phyloP scores from a whole-genome alignment of 306 rosid genomes.

The Bauhinia variegata region DNA sequence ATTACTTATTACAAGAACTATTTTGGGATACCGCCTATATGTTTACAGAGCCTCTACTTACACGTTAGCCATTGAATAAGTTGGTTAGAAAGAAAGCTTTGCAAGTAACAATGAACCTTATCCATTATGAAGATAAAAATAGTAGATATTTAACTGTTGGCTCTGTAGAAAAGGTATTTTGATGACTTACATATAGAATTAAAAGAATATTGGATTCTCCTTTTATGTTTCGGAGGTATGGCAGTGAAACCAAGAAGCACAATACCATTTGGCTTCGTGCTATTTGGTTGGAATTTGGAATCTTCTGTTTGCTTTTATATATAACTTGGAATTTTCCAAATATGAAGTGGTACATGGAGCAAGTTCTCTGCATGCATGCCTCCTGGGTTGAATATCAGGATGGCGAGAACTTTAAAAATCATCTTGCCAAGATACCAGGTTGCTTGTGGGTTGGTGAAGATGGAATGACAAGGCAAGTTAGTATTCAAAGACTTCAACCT shows the following conservation, averaged over 20 bases:
- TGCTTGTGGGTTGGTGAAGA: slow-evolving; percentile 51
- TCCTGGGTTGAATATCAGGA: slow-evolving; percentile 51
- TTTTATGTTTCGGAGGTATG: no score
- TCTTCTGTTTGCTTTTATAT: no score
- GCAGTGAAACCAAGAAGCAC: no score
- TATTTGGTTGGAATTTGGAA: no score
- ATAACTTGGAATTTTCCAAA: no score
- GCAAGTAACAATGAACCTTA: slow-evolving; percentile 49
- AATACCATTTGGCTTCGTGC: no score
- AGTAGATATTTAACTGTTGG: slow-evolving; percentile 50
- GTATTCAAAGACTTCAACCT: no score
- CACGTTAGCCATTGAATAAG: slow-evolving; percentile 45
- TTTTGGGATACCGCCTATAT: slow-evolving; percentile 57
- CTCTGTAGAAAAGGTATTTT: slow-evolving; percentile 49
- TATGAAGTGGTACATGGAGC: not conserved
- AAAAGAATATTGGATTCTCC: no score
- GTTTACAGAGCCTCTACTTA: no score
- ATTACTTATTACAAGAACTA: slow-evolving; percentile 47
- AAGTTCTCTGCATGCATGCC: slow-evolving; percentile 46
- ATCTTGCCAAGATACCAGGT: slow-evolving; percentile 39
- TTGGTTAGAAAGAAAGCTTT: slow-evolving; percentile 49
- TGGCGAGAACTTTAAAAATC: slow-evolving; percentile 43
- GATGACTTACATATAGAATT: no score
- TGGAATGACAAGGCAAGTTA: slow-evolving; percentile 43
- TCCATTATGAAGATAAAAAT: slow-evolving; percentile 58